Base-by-base conservation (phyloP, 192 early-diverging fungal genomes). In the Chytriomyces sp. region DNA sequence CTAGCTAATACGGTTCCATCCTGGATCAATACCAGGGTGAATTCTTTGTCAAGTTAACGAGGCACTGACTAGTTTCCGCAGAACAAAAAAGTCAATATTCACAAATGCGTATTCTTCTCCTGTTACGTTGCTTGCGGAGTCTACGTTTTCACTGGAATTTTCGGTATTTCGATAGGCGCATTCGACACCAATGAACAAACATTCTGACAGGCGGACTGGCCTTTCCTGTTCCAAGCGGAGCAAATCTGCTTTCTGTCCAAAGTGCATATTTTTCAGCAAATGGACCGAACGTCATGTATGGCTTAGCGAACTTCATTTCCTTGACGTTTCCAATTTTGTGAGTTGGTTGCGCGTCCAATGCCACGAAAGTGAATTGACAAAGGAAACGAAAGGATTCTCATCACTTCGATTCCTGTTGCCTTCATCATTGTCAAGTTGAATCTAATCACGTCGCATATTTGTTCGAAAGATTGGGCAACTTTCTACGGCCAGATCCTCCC, bases 381-480 rank as follows among this genome's bases (percentile, higher is more conserved):
- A n/a, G 32, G 37, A 26, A 26, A 32, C 34, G 10, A 26, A 10
- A 58, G 56, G 56, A 39, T 77, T 78, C 66, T 85, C 78, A 52
- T 91, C 52, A 88, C 91, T 6, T 88, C 87, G 8, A 91, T 92
- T 64, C 90, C 91, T 0, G 88, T 91, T 25, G 83, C 82, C 32
- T 89, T 89, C 22, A 90, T 92, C 61, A 85, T 92, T 37, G 76
- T 90, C n/a, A 78, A 82, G 39, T 64, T 86, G 36, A 86, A 88
- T 64, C 36, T 91, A 52, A 58, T 88, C 19, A 83, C 82, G 36
- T 73, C 78, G 68, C 67, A 81, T 38, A 30, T 85, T 5, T 80
- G 86, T 63, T 74, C 67, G 37, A 76, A 77, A 76, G 52, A 80
- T 85, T 68, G 31, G 73, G 85, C 89, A 6, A 71, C 69, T n/a